phyloP scores from a whole-genome alignment of 2,329 filamentous ascomycete genomes.

The Aureobasidium sp. region DNA sequence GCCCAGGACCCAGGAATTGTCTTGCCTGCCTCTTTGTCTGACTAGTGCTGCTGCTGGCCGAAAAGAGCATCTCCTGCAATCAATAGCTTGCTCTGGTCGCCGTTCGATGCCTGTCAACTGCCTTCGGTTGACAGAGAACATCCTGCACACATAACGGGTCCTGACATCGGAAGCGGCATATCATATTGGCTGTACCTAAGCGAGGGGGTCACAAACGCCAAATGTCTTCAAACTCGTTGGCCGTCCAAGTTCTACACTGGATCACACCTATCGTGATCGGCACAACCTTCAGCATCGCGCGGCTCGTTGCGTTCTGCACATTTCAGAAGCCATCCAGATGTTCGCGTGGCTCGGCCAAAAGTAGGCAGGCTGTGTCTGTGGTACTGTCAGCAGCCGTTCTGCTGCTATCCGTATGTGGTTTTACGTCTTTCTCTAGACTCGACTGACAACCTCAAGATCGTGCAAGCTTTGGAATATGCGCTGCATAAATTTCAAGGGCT shows the following conservation, averaged over 20 bases:
- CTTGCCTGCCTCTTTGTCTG: conserved; percentile 1
- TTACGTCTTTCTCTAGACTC: neutral
- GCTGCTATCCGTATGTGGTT: neutral
- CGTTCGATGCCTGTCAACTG: neutral
- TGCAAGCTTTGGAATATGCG: neutral
- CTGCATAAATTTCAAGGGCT: neutral
- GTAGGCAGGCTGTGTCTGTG: neutral
- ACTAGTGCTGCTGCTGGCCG: conserved; percentile 9
- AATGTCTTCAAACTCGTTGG: conserved; percentile 7
- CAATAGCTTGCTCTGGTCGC: neutral
- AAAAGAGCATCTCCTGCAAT: conserved; percentile 4
- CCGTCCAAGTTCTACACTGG: conserved; percentile 23
- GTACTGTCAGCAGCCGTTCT: neutral
- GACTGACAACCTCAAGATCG: neutral
- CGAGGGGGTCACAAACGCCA: conserved; percentile 6
- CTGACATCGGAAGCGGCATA: conserved; percentile 4
- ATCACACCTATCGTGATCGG: conserved; percentile 20
- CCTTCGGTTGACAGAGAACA: neutral
- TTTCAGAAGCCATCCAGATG: conserved; percentile 22
- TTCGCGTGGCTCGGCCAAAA: conserved; percentile 19
- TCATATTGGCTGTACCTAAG: conserved; percentile 3
- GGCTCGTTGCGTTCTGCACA: conserved; percentile 22
- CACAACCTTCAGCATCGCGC: conserved; percentile 22
- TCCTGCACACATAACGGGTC: conserved; percentile 1
- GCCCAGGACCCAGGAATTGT: neutral